Conservation (phyloP, 2,329 filamentous ascomycete genomes). For the Dactylellina parvicollis region DNA sequence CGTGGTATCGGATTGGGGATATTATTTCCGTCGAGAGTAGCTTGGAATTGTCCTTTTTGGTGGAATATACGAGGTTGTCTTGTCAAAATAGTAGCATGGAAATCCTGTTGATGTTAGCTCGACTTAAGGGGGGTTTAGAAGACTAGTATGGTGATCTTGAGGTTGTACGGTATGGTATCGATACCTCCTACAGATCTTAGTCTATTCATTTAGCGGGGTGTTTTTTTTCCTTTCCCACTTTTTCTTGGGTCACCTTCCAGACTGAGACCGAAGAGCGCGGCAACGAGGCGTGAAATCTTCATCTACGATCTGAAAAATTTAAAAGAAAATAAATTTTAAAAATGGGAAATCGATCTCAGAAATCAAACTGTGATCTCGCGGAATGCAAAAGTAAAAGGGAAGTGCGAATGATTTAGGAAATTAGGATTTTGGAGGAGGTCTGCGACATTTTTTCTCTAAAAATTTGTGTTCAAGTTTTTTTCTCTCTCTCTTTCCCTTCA, state of each 20-base stretch:
- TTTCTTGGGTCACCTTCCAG: slow-evolving; percentile 36
- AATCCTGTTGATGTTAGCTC: no score
- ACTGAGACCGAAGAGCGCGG: slow-evolving; percentile 40
- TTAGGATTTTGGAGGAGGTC: neutral
- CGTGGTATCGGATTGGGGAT: slow-evolving; percentile 19
- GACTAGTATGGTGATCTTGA: neutral
- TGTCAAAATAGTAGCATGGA: no score
- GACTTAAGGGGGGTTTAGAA: no score
- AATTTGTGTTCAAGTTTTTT: neutral
- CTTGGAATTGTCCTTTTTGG: no score
- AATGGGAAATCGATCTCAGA: neutral
- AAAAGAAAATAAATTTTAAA: neutral
- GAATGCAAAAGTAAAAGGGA: neutral
- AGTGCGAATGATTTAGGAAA: neutral
- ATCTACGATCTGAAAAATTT: neutral
- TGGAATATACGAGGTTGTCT: no score
- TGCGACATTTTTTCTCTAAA: neutral
- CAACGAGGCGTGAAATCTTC: slow-evolving; percentile 2
- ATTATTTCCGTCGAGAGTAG: no score
- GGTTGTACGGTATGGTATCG: neutral
- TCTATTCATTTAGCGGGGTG: neutral
- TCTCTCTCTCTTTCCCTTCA: neutral
- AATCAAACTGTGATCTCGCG: neutral
- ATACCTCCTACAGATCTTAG: neutral
- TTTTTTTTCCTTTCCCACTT: neutral